phyloP scores from a whole-genome alignment of 768 basidiomycete species.

The Galerina sulciceps region DNA sequence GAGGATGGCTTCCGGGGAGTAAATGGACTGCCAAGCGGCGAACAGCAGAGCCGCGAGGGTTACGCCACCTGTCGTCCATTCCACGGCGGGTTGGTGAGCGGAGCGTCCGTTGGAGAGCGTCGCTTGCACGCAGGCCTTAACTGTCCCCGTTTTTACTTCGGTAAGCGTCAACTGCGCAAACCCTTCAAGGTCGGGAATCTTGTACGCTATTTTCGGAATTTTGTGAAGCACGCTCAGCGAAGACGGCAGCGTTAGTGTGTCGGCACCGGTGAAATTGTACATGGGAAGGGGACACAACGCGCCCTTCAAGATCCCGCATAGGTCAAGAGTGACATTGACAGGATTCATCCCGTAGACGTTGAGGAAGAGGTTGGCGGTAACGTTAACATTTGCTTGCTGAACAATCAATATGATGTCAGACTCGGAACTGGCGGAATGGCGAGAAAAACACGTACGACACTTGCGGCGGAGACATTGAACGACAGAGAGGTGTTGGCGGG shows the following conservation, averaged over 20 bases:
- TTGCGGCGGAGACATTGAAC: slow-evolving; percentile 87
- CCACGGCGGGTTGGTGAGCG: slow-evolving; percentile 70
- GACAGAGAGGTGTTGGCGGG: slow-evolving; percentile 71
- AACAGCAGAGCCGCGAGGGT: slow-evolving; percentile 65
- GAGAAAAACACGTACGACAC: slow-evolving; percentile 63
- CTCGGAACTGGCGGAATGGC: slow-evolving; percentile 5
- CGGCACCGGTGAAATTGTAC: slow-evolving; percentile 88
- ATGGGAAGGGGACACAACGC: slow-evolving; percentile 82
- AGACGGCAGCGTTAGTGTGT: slow-evolving; percentile 66
- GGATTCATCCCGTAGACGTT: slow-evolving; percentile 89
- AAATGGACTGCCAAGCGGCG: slow-evolving; percentile 62
- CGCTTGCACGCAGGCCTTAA: slow-evolving; percentile 90
- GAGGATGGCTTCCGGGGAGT: slow-evolving; percentile 56
- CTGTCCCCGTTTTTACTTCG: slow-evolving; percentile 67
- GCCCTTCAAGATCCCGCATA: slow-evolving; percentile 79
- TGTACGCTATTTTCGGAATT: slow-evolving; percentile 83
- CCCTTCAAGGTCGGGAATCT: slow-evolving; percentile 91
- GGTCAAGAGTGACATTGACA: slow-evolving; percentile 83
- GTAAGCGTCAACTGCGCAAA: slow-evolving; percentile 80
- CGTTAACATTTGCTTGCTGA: slow-evolving; percentile 77
- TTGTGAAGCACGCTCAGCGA: slow-evolving; percentile 56
- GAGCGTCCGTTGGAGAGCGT: slow-evolving; percentile 93
- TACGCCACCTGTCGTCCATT: slow-evolving; percentile 76
- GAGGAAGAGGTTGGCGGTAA: slow-evolving; percentile 80
- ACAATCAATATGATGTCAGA: slow-evolving; percentile 18